Percentiles rank a stretch among this genome's conserved stretches.
Evolutionary conservation across 129 eudicot genomes (phyloP).

Genomic region (Artemisia argyi): DNA sequence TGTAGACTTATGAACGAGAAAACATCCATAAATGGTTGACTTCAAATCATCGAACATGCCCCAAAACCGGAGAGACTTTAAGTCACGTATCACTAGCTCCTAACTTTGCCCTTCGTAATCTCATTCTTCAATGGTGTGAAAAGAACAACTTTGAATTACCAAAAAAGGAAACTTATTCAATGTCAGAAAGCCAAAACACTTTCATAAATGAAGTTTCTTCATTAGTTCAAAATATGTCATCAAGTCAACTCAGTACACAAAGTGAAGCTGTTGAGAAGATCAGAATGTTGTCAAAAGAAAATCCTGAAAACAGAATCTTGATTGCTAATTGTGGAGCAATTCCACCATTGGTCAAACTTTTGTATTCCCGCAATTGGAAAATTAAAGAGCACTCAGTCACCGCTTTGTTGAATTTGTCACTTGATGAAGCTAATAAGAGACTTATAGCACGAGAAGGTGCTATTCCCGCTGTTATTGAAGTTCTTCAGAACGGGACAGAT

Average conservation of each 20-base stretch:
- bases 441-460: constrained; percentile 63
- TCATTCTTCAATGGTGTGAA: constrained; percentile 76
- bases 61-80: constrained; percentile 64
- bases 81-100: constrained; percentile 59
- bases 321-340: constrained; percentile 18
- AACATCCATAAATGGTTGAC: constrained; percentile 56
- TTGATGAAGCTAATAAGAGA: constrained; percentile 60
- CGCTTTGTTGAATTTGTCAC: constrained; percentile 61
- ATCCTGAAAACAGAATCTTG: constrained; percentile 54
- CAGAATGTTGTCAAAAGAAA: constrained; percentile 66
- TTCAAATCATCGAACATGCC: constrained; percentile 61
- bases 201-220: constrained; percentile 41
- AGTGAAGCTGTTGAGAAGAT: constrained; percentile 54
- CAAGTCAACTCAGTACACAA: constrained; percentile 37
- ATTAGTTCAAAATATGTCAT: constrained; percentile 49
- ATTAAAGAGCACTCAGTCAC: constrained; percentile 66
- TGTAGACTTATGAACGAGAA: constrained; percentile 73
- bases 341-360: constrained; percentile 16
- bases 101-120: constrained; percentile 63
- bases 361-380: constrained; percentile 37
- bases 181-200: constrained; percentile 37
- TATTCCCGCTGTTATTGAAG: constrained; percentile 60
- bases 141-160: constrained; percentile 61
- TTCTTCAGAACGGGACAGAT: constrained; percentile 51
- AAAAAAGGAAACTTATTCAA: constrained; percentile 33